Percentiles rank a stretch among this genome's conserved stretches.
phyloP scores from a whole-genome alignment of 2,329 filamentous ascomycete genomes.

The Alternaria sp. region DNA sequence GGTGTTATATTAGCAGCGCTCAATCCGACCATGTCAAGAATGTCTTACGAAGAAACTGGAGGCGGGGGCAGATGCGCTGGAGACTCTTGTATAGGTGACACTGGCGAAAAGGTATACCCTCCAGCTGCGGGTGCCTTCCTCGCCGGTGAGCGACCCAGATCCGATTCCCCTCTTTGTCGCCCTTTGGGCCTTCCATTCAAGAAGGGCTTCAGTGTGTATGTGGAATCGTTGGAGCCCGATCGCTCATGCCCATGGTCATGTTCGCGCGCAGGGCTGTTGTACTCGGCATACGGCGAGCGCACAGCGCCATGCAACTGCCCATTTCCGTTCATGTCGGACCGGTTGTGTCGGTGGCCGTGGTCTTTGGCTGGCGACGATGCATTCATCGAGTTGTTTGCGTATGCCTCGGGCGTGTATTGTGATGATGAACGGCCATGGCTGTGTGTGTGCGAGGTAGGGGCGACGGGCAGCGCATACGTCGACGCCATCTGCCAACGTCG shows the following conservation, averaged over 20 bases:
- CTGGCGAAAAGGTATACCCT: conserved; percentile 46
- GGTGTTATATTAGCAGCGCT: conserved; percentile 8
- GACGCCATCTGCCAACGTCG: conserved; percentile 52
- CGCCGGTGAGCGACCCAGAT: conserved; percentile 52
- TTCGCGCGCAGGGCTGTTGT: conserved; percentile 38
- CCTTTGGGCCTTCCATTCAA: conserved; percentile 42
- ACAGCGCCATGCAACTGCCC: conserved; percentile 45
- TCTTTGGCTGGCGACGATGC: conserved; percentile 35
- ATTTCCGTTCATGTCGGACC: conserved; percentile 47
- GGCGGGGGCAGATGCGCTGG: conserved; percentile 24
- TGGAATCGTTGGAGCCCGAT: conserved; percentile 40
- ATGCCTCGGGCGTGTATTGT: conserved; percentile 43
- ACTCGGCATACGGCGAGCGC: conserved; percentile 41
- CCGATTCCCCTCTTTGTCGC: conserved; percentile 56
- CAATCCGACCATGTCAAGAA: not conserved
- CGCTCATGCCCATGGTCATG: conserved; percentile 28
- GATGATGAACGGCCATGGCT: conserved; percentile 53
- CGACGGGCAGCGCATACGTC: conserved; percentile 55
- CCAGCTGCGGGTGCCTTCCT: conserved; percentile 30
- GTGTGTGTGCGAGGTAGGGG: conserved; percentile 43
- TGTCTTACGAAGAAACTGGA: conserved; percentile 33
- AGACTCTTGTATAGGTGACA: conserved; percentile 48
- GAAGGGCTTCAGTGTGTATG: conserved; percentile 42
- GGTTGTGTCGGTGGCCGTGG: conserved; percentile 41
- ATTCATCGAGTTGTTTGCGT: conserved; percentile 29